A percentile compares a stretch with the other conserved stretches of the same genome.
Conservation (phyloP, 352 stramenopile genomes). For the Elongisporangium prolatum region DNA sequence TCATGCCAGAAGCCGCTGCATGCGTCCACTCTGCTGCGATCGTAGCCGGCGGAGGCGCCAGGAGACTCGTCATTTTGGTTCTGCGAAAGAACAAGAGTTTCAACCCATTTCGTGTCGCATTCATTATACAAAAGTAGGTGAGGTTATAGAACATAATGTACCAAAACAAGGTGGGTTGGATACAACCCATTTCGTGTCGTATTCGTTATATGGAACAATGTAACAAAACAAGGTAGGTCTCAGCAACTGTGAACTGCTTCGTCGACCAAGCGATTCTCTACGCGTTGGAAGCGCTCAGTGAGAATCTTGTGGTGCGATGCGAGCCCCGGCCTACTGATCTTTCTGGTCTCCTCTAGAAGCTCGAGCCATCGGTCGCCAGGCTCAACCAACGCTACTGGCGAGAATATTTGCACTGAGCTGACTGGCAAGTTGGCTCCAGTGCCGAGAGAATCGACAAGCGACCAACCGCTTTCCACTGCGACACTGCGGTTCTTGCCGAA, state of each 20-base stretch:
- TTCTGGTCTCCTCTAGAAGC: background rate
- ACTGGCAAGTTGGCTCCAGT: background rate
- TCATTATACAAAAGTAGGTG: too few species aligned
- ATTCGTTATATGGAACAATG: too few species aligned
- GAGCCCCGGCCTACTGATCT: background rate
- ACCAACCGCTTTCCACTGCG: background rate
- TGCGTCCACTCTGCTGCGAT: too few species aligned
- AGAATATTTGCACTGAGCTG: background rate
- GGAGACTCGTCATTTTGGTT: too few species aligned
- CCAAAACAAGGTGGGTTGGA: too few species aligned
- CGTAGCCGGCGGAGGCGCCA: too few species aligned
- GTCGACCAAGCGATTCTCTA: background rate
- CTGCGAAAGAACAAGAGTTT: too few species aligned
- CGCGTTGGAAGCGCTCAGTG: background rate
- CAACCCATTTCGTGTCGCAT: too few species aligned
- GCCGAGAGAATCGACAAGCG: background rate
- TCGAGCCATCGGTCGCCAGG: background rate
- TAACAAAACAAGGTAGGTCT: too few species aligned
- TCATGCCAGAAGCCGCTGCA: too few species aligned
- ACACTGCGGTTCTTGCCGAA: background rate
- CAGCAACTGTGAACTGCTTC: background rate
- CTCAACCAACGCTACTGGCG: background rate
- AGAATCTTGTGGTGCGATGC: background rate
- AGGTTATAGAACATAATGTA: too few species aligned
- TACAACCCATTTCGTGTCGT: too few species aligned